Conservation (phyloP, 106 monocot species). For the Dendrobium catenatum region DNA sequence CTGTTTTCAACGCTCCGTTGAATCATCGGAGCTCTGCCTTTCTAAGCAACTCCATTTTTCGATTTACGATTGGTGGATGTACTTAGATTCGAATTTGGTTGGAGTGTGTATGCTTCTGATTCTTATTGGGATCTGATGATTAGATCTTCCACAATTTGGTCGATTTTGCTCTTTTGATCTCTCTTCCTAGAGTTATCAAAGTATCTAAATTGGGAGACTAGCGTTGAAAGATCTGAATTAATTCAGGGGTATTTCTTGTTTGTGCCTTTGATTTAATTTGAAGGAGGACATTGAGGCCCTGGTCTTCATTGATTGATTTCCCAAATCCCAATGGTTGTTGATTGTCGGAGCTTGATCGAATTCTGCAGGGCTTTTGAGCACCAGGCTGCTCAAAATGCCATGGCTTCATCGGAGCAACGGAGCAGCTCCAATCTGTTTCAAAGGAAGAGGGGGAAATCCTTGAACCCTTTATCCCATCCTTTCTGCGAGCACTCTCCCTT, state of each 20-base stretch:
- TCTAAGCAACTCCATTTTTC: no score
- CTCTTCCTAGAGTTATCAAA: neutral
- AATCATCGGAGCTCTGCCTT: neutral
- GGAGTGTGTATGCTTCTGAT: neutral
- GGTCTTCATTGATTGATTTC: neutral
- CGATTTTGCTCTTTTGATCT: neutral
- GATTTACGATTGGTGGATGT: neutral
- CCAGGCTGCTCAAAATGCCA: conserved; percentile 16
- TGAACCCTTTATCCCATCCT: conserved; percentile 51
- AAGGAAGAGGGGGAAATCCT: conserved; percentile 28
- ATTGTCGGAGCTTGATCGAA: conserved; percentile 93
- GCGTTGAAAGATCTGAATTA: neutral
- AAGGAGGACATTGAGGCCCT: neutral
- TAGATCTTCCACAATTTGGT: neutral
- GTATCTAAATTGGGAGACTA: neutral
- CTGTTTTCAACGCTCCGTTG: neutral
- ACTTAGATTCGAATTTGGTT: neutral
- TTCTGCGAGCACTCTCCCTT: conserved; percentile 86
- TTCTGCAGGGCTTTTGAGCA: conserved; percentile 87
- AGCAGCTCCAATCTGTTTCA: conserved; percentile 2
- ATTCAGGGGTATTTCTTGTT: neutral
- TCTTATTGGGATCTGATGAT: neutral
- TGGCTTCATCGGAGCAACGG: neutral
- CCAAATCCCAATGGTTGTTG: conserved; percentile 47
- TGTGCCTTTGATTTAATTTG: neutral